Percentiles rank a stretch among this genome's conserved stretches.
Evolutionary conservation across 2,329 filamentous ascomycete species (phyloP).

Genomic region (Aspergillus unguis): DNA sequence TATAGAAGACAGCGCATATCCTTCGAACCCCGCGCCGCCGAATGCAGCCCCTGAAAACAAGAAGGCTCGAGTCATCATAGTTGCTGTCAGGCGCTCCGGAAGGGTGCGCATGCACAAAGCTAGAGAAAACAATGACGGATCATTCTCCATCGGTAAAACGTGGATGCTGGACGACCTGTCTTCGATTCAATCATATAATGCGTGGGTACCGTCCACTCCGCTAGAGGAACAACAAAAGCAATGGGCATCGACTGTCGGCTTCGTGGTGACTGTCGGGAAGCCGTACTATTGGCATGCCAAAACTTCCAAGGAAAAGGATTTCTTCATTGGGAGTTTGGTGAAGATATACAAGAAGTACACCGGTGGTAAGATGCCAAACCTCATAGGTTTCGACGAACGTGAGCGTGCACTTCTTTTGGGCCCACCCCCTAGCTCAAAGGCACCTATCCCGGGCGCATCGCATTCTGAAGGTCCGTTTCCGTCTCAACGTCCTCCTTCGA

Average conservation of each 20-base stretch:
- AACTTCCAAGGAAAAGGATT: slow-evolving; percentile 94
- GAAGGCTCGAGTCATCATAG: slow-evolving; percentile 87
- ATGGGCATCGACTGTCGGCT: slow-evolving; percentile 81
- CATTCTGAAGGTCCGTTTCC: slow-evolving; percentile 24
- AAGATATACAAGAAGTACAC: slow-evolving; percentile 98
- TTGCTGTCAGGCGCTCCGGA: slow-evolving; percentile 88
- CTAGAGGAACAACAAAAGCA: slow-evolving; percentile 61
- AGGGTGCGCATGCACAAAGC: slow-evolving; percentile 95
- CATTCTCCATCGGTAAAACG: slow-evolving; percentile 96
- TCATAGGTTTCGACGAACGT: slow-evolving; percentile 76
- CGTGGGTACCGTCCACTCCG: slow-evolving; percentile 55
- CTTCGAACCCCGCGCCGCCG: slow-evolving; percentile 79
- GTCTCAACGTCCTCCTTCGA: slow-evolving; percentile 28
- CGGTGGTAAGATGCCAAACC: slow-evolving; percentile 72
- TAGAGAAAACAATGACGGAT: slow-evolving; percentile 87
- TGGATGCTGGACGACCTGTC: slow-evolving; percentile 93
- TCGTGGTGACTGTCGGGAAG: slow-evolving; percentile 84
- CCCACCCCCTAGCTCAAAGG: slow-evolving; percentile 26
- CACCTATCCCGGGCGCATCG: slow-evolving; percentile 21
- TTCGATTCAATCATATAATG: slow-evolving; percentile 76
- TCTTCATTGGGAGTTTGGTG: slow-evolving; percentile 92
- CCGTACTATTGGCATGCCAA: slow-evolving; percentile 97
- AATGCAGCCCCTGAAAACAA: slow-evolving; percentile 70
- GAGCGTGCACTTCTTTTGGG: slow-evolving; percentile 75
- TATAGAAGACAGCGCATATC: slow-evolving; percentile 77